Evolutionary conservation across 352 stramenopile genomes (phyloP), one percentile per base, ranked within the genome.

Genomic region (Phytophthora nicotianae): DNA sequence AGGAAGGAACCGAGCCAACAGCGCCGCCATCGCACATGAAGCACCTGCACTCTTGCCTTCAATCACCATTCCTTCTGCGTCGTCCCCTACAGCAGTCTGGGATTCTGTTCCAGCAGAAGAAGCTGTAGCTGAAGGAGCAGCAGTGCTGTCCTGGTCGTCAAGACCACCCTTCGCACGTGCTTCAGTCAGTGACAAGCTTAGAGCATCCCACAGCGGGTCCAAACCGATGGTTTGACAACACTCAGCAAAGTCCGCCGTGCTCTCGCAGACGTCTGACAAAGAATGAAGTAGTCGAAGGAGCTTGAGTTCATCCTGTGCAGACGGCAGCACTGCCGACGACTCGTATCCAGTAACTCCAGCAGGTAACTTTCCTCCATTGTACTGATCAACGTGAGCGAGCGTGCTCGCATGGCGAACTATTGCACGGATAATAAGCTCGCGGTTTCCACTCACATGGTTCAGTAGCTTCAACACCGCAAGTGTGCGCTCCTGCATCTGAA

Each of bases 1-100:
- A 3, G 97, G 97, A 54, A 99, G 83, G 71, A 99, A 99, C 23
- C 97, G 86, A 5, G 93, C 97, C n/a, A 99, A 79, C 27, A 99
- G 74, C 21, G 96, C 96, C 24, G 95, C 90, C 89, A 97, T 97
- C 3, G 88, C 86, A 52, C 81, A 93, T 13, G 90, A 97, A 27
- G 88, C 88, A 40, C 89, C 83, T 52, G 86, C 86, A 64, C 88
- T 95, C 68, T 93, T 94, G 24, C 86, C 86, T 81, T 94, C 82
- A 64, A 95, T 95, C 40, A 96, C 81, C 54, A 81, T 96, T 9
- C 72, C 75, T 38, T 95, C 83, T 7, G 69, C 77, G 17, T 95
- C 78, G n/a, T 97, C 85, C 10, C 74, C 77, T 21, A 73, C 29
- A 17, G 32, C 46, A 45, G 45, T n/a, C 41, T 70, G 56, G 16